Evolutionary conservation across 371 early-diverging fungal species (phyloP), one percentile per base, ranked within the genome.

Genomic region (Mortierella sp.): DNA sequence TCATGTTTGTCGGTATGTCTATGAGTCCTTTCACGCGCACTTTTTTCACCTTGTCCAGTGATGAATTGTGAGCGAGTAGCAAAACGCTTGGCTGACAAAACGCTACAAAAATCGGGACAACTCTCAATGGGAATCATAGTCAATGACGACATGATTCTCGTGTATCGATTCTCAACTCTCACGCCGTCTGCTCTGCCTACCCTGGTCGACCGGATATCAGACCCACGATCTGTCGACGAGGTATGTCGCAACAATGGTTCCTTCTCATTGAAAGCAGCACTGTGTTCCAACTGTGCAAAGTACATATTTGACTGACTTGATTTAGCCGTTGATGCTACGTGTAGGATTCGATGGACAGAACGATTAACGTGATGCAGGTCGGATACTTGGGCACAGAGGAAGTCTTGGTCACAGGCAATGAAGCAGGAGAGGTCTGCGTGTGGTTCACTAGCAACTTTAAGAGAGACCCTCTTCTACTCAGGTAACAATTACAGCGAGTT

Each of bases 321-420:
- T 61, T 8, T 19, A 61, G 34, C 19, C 16, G 1, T 46, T 1
- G 44, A 28, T 26, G 14, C 9, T 61, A 13, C 19, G 21, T 13
- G 5, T 76, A 83, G 79, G 53, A 80, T 10, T n/a, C 26, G 1
- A 51, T n/a, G n/a, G 84, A 83, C 46, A 75, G 48, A 19, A 76
- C 73, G 0, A 80, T 85, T 57, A 85, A 85, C 44, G 76, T 73
- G 16, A 75, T 85, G 11, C 71, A 76, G n/a, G 75, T 81, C n/a
- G 86, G 79, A 54, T 76, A 81, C 48, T 55, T 85, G 14, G 86
- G 81, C 3, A 69, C 76, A 53, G 86, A 85, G 11, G 86, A 85
- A 19, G 81, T 85, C n/a, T 44, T 85, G 26, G 79, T 76, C 3
- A 69, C 79, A 26, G 86, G 76, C 11, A 77, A 85, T 48, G 81